Evolutionary conservation across 2,329 filamentous ascomycete species (phyloP).

Genomic region (Neonectria hederae): DNA sequence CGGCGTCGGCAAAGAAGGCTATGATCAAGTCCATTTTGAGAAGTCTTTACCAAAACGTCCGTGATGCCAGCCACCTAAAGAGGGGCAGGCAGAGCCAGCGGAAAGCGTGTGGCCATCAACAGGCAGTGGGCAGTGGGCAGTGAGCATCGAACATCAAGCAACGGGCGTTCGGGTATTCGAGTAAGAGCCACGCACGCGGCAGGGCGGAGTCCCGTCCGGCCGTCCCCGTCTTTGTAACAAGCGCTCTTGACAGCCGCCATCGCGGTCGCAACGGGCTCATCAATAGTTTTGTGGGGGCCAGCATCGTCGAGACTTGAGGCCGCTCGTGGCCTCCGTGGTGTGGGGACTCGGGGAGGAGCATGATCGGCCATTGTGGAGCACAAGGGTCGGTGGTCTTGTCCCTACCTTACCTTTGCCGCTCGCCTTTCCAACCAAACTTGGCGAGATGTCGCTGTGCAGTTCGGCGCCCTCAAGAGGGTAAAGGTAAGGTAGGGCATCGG

Average conservation of each 20-base stretch:
- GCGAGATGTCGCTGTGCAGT: not conserved
- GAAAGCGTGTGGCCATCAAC: not conserved
- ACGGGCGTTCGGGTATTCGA: not conserved
- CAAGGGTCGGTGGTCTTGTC: conserved; percentile 5
- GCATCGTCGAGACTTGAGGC: conserved; percentile 23
- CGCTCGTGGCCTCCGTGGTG: conserved; percentile 22
- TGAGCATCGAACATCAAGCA: too few relatives aligned
- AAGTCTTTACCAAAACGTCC: conserved; percentile 14
- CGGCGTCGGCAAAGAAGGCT: not conserved
- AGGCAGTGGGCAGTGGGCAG: too few relatives aligned
- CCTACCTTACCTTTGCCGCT: conserved; percentile 2
- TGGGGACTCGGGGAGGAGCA: conserved; percentile 1
- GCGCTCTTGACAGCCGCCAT: conserved; percentile 26
- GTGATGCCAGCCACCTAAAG: conserved; percentile 16
- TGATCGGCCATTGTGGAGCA: conserved; percentile 22
- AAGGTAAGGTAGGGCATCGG: not conserved
- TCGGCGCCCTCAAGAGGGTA: conserved; percentile 5
- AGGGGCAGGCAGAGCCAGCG: not conserved
- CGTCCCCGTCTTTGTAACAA: not conserved
- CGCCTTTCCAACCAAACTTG: not conserved
- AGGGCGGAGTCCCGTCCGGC: conserved; percentile 1
- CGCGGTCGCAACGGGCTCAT: conserved; percentile 21
- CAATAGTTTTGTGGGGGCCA: conserved; percentile 17
- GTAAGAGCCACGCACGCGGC: not conserved
- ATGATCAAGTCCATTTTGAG: not conserved